Percentiles rank a stretch among this genome's conserved stretches.
Evolutionary conservation across 257 asterid genomes (phyloP).

Genomic region (Solanum etuberosum): DNA sequence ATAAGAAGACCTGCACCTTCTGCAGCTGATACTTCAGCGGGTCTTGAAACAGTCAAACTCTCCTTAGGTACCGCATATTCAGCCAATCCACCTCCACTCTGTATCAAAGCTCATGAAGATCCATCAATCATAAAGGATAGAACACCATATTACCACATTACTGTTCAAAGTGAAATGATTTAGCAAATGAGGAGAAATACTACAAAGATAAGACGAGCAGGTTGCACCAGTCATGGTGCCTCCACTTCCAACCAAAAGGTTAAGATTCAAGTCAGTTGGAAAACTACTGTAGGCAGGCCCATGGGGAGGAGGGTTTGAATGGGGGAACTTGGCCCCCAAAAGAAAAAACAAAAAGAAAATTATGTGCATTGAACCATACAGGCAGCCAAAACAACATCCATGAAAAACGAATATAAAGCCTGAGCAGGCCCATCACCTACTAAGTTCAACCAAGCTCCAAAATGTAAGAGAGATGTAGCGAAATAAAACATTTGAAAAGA

Average conservation of each 20-base stretch:
- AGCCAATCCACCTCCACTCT: constrained; percentile 63
- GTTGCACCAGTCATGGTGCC: neutral
- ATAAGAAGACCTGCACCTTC: constrained; percentile 51
- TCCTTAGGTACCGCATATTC: constrained; percentile 54
- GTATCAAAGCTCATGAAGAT: neutral
- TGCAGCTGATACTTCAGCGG: constrained; percentile 46
- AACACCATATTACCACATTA: neutral
- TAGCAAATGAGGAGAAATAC: neutral
- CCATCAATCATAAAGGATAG: neutral
- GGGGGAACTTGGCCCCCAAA: neutral
- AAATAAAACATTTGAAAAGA: neutral
- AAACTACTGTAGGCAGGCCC: neutral
- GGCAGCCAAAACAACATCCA: neutral
- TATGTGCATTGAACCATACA: neutral
- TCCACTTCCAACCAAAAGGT: neutral
- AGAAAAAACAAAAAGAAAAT: neutral
- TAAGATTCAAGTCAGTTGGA: neutral
- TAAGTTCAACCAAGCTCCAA: neutral
- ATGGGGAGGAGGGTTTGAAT: neutral
- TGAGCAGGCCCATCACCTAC: neutral
- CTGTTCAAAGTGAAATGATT: neutral
- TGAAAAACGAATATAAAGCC: neutral
- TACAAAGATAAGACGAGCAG: neutral
- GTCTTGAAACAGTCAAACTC: constrained; percentile 35
- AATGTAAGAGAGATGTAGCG: neutral